Evolutionary conservation across 306 rosid genomes (phyloP).

Genomic region (Corylus heterophylla): DNA sequence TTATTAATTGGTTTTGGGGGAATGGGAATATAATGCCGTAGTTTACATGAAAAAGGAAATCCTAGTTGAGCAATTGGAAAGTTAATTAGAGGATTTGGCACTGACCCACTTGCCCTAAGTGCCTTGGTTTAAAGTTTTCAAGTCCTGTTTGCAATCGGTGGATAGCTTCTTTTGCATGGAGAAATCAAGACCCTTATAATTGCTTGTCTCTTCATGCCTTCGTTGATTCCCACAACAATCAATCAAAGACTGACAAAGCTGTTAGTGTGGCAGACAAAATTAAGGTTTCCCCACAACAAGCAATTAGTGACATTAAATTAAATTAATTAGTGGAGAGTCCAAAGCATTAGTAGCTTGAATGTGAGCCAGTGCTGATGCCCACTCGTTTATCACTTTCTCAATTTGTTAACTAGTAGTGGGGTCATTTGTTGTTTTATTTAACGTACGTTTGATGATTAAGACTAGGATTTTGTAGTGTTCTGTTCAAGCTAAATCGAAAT

Average conservation of each 20-base stretch:
- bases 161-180: constrained; percentile 23
- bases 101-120: too few relatives aligned
- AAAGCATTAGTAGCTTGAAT: background rate
- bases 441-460: background rate
- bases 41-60: too few relatives aligned
- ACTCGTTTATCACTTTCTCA: constrained; percentile 16
- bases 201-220: constrained; percentile 52
- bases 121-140: too few relatives aligned
- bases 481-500: background rate
- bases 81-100: too few relatives aligned
- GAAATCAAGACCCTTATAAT: constrained; percentile 42
- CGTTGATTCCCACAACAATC: constrained; percentile 48
- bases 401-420: background rate
- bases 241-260: constrained; percentile 21
- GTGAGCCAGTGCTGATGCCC: constrained; percentile 36
- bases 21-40: too few relatives aligned
- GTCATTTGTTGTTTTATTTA: background rate
- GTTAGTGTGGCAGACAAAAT: constrained; percentile 57
- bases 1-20: too few relatives aligned
- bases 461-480: background rate
- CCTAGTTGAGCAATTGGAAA: too few relatives aligned
- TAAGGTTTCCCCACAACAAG: constrained; percentile 42
- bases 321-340: constrained; percentile 15
- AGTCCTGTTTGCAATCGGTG: constrained; percentile 29
- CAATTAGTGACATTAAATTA: constrained; percentile 11